Base-by-base conservation (phyloP, 106 monocot genomes). In the Dactylorhiza incarnata region DNA sequence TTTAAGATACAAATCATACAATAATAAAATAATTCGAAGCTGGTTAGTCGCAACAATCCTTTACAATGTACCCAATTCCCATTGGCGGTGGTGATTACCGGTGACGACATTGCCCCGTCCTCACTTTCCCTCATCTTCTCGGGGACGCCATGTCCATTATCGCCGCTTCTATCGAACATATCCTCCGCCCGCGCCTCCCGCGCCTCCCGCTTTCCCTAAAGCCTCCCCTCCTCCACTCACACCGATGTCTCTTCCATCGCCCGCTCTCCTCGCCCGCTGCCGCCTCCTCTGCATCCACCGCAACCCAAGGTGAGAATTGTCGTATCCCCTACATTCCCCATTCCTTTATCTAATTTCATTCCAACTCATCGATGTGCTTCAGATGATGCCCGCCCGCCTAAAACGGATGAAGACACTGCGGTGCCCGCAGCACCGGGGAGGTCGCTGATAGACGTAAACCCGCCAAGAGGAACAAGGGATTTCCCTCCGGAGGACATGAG, bases 401-500 rank as follows among this genome's bases (percentile, higher is more conserved):
- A 15, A 11, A 48, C 46, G 14, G 83, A 81, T 54, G 89, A 77
- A 3, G 74, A 68, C 37, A 70, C 48, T 9, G 68, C 26, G 20
- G 16, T 24, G 47, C 59, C 66, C 26, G 16, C 45, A 17, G 69
- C 67, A 24, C 45, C 15, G 48, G 56, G 26, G n/a, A 49, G 70
- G 3, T 81, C 82, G 17, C 69, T 87, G 14, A 85, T 99, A 67
- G 99, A 94, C 45, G 85, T 92, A 7, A 99, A 99, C 66, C 99
- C 99, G 10, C 99, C 99, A 10, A 81, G 99, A 19, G 94, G 99
- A 44, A 99, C 99, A 55, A 84, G 99, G 78, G 99, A 99, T 48
- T 99, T 99, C 75, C 81, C 80, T 2, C 99, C 94, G 58, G 91
- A 94, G 72, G 99, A 94, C 11, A 94, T 92, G 99, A 81, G 99